These are phyloP conservation scores for Trichoderma cornu-damae DNA, from an alignment of 2,329 filamentous ascomycete genomes.

Conservation along the genomic window DNA sequence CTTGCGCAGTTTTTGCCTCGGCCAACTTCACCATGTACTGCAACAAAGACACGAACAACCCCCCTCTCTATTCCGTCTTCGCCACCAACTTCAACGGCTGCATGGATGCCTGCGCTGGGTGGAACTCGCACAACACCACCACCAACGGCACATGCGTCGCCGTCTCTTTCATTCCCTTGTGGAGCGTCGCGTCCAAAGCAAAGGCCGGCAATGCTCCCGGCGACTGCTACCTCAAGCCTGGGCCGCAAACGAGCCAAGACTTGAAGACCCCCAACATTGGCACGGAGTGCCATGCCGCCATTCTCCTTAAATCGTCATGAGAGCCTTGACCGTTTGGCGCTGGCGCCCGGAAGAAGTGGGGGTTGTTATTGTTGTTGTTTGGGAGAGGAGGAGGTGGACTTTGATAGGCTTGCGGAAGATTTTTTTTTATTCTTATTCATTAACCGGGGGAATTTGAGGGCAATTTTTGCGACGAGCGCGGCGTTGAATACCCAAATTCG, in stretches of 20 bases:
- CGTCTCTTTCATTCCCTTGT: constrained; percentile 6
- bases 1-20: background rate
- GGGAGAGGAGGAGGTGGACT: background rate
- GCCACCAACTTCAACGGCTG: constrained; percentile 6
- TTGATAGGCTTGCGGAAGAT: background rate
- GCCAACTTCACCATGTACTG: constrained; percentile 9
- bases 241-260: background rate
- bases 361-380: background rate
- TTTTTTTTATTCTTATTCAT: too few species aligned
- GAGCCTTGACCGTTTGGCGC: too few species aligned
- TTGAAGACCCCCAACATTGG: constrained; percentile 1
- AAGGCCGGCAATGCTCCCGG: background rate
- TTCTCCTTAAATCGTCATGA: background rate
- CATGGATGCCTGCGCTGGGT: constrained; percentile 9
- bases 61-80: background rate
- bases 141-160: background rate
- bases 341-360: too few species aligned
- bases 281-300: background rate
- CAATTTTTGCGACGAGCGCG: background rate
- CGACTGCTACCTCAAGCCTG: constrained; percentile 13
- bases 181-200: background rate
- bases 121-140: background rate
- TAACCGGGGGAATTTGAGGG: background rate
- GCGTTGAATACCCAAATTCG: constrained; percentile 4
- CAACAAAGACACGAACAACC: background rate